Evolutionary conservation across 257 asterid genomes (phyloP).

Genomic region (Rhazya stricta): DNA sequence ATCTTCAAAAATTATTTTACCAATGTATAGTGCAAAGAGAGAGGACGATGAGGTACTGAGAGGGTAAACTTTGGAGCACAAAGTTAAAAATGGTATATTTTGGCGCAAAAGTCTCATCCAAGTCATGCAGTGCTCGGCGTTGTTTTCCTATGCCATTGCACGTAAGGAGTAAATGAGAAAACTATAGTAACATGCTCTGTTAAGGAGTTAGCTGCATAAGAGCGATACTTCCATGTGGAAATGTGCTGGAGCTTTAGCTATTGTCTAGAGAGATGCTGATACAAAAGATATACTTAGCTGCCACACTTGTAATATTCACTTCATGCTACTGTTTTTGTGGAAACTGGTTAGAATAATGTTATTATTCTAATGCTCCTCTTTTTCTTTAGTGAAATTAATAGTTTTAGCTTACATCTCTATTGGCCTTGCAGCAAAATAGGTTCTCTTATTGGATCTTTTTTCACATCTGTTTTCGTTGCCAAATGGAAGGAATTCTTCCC

Average conservation of each 20-base stretch:
- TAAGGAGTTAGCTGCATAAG: neutral
- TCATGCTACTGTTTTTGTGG: neutral
- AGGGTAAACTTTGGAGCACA: neutral
- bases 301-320: neutral
- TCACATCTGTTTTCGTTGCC: slow-evolving; percentile 56
- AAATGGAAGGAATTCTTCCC: slow-evolving; percentile 70
- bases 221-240: neutral
- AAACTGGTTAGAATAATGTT: neutral
- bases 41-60: neutral
- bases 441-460: slow-evolving; percentile 68
- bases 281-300: neutral
- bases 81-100: neutral
- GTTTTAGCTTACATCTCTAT: slow-evolving; percentile 20
- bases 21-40: neutral
- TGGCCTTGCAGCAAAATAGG: slow-evolving; percentile 71
- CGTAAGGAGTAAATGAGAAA: neutral
- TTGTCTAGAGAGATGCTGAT: neutral
- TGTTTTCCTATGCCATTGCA: neutral
- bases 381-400: slow-evolving; percentile 9
- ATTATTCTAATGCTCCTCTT: neutral
- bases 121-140: neutral
- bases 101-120: neutral
- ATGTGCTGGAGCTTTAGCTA: neutral
- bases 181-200: neutral
- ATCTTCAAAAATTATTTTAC: neutral